Conservation (phyloP, 768 basidiomycete species). For the Obba rivulosa region DNA sequence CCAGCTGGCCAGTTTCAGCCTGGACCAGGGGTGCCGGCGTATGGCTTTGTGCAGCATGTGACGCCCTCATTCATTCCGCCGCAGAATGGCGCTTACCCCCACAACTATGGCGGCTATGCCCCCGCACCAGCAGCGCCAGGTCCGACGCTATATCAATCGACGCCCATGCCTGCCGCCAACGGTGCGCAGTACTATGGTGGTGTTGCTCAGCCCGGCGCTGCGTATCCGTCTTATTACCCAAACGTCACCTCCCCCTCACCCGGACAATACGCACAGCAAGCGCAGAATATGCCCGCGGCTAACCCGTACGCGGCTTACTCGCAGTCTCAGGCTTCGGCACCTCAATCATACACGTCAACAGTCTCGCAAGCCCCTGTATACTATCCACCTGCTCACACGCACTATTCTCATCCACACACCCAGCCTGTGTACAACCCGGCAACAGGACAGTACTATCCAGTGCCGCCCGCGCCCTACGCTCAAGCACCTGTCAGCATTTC, state of each 20-base stretch:
- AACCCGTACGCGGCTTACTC: not conserved
- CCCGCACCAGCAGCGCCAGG: not conserved
- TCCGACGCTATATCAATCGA: not conserved
- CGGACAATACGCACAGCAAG: constrained; percentile 2
- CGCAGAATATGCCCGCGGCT: not conserved
- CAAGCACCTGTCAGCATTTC: too few relatives aligned
- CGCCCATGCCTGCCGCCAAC: not conserved
- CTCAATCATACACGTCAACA: not conserved
- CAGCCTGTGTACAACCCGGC: constrained; percentile 2
- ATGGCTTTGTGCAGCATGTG: not conserved
- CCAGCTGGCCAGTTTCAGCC: constrained; percentile 4
- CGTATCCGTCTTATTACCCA: not conserved
- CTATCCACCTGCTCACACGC: not conserved
- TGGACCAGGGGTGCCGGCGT: constrained; percentile 1
- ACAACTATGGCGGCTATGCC: not conserved
- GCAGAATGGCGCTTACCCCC: not conserved
- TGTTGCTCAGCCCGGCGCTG: not conserved
- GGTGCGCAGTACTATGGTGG: too few relatives aligned
- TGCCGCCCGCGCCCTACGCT: too few relatives aligned
- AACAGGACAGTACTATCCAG: not conserved
- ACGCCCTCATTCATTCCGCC: not conserved
- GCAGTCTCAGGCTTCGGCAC: not conserved
- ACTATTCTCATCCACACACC: not conserved
- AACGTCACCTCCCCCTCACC: not conserved
- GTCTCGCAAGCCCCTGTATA: too few relatives aligned